These are phyloP conservation scores for Neurospora sp. DNA, from an alignment of 2,329 filamentous ascomycete species.

Conservation along the genomic window DNA sequence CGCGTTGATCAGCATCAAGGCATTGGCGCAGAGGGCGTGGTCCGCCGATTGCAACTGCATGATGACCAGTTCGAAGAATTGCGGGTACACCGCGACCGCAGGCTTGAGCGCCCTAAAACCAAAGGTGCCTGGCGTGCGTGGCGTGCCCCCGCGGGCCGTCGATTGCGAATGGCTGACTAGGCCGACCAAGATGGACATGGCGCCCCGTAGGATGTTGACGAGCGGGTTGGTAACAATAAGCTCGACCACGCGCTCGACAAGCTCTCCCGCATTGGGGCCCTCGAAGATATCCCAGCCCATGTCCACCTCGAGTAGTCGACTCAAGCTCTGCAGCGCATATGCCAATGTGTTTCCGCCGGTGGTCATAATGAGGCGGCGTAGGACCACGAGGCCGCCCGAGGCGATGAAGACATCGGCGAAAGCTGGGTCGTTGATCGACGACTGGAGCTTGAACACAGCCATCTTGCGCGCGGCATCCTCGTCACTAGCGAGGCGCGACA, in stretches of 20 bases:
- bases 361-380: conserved; percentile 74
- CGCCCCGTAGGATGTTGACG: conserved; percentile 92
- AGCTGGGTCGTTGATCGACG: conserved; percentile 86
- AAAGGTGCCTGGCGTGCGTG: conserved; percentile 50
- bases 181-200: conserved; percentile 92
- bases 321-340: conserved; percentile 85
- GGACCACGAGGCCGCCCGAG: conserved; percentile 70
- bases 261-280: conserved; percentile 48
- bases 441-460: conserved; percentile 97
- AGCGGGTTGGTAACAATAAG: conserved; percentile 90
- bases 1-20: conserved; percentile 89
- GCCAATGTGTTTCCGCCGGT: conserved; percentile 89
- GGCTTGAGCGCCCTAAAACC: conserved; percentile 90
- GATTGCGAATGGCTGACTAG: conserved; percentile 79
- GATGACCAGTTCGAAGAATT: conserved; percentile 91
- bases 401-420: conserved; percentile 96
- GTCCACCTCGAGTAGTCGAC: conserved; percentile 82
- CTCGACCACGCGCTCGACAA: conserved; percentile 72
- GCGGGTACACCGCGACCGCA: conserved; percentile 79
- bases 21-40: conserved; percentile 90
- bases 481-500: conserved; percentile 54
- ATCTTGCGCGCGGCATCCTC: conserved; percentile 94
- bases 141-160: conserved; percentile 22
- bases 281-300: conserved; percentile 94
- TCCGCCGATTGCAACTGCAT: conserved; percentile 87